Percentiles rank a stretch among this genome's conserved stretches.
Conservation (phyloP, 768 basidiomycete species). For the Hypholoma sublateritium region DNA sequence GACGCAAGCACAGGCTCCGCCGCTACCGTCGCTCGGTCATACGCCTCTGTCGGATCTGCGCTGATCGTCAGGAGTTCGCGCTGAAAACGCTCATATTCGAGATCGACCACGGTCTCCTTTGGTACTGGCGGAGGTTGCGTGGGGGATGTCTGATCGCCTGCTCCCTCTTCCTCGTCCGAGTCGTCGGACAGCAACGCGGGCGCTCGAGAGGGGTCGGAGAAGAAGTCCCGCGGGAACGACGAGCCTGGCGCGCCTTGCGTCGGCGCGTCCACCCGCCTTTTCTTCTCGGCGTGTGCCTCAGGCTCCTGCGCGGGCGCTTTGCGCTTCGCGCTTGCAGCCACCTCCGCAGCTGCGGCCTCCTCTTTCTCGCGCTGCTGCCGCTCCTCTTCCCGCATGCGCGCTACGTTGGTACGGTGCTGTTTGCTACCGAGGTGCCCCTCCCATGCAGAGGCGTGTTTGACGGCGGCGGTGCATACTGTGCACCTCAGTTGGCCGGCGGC, state of each 20-base stretch:
- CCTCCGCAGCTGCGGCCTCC: slow-evolving; percentile 29
- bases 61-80: slow-evolving; percentile 50
- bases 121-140: slow-evolving; percentile 17
- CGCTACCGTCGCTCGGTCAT: slow-evolving; percentile 67
- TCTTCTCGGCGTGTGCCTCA: slow-evolving; percentile 21
- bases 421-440: slow-evolving; percentile 86
- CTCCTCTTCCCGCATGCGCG: slow-evolving; percentile 58
- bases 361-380: slow-evolving; percentile 38
- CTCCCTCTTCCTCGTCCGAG: slow-evolving; percentile 39
- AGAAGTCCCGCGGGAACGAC: slow-evolving; percentile 69
- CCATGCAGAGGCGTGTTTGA: slow-evolving; percentile 86
- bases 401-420: slow-evolving; percentile 66
- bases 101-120: slow-evolving; percentile 47
- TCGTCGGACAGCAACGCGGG: slow-evolving; percentile 35
- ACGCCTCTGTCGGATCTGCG: slow-evolving; percentile 47
- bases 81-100: slow-evolving; percentile 76
- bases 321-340: slow-evolving; percentile 18
- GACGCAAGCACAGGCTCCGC: slow-evolving; percentile 64
- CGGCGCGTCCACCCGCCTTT: slow-evolving; percentile 16
- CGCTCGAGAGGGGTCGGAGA: slow-evolving; percentile 70
- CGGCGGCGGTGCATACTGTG: slow-evolving; percentile 53
- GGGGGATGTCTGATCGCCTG: not conserved
- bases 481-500: slow-evolving; percentile 70
- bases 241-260: slow-evolving; percentile 10
- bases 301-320: slow-evolving; percentile 19